Base-by-base conservation (phyloP, 2,329 filamentous ascomycete genomes). In the Aspergillus versicolor region DNA sequence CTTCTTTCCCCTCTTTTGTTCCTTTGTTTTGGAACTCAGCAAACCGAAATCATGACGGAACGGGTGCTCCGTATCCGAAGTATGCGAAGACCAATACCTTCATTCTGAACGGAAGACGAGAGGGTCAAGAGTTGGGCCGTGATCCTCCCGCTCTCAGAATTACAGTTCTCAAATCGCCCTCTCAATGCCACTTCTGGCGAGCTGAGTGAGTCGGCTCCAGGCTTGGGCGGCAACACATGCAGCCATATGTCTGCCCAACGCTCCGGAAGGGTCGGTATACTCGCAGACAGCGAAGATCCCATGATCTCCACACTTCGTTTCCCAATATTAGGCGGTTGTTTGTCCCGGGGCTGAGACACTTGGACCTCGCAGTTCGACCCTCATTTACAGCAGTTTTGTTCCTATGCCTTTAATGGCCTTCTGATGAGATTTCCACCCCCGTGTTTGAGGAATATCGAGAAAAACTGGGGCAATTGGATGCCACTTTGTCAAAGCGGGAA, bases 161-260 rank as follows among this genome's bases (percentile, higher is more conserved):
- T 45, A 22, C 17, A 21, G 7, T 19, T 47, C 30, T 50, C 13
- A 15, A 52, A 13, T 43, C 54, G 37, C 7, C 34, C 12, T 37
- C 30, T 21, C 37, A 30, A 53, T 37, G 45, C 13, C 24, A 15
- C 32, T 57, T 30, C 46, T 46, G 44, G 50, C 43, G 55, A 48
- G 41, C 60, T 50, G 51, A 43, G 58, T 52, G 55, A 59, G 45
- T 55, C 57, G 51, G 58, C 54, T 58, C 58, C 52, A 48, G 49
- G 54, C 54, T 68, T 65, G 66, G 66, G 66, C 65, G 57, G 65
- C 65, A 61, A 67, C 49, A 42, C 63, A 59, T 65, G 65, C 65
- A 65, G 59, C 48, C 43, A 60, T 40, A 56, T 68, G 59, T 65
- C 64, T 70, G 68, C 68, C 68, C 65, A 66, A 70, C 52, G 34